A percentile compares a stretch with the other conserved stretches of the same genome.
Evolutionary conservation across 177 flowering plant species (phyloP).

Genomic region (Vitis hybrid): DNA sequence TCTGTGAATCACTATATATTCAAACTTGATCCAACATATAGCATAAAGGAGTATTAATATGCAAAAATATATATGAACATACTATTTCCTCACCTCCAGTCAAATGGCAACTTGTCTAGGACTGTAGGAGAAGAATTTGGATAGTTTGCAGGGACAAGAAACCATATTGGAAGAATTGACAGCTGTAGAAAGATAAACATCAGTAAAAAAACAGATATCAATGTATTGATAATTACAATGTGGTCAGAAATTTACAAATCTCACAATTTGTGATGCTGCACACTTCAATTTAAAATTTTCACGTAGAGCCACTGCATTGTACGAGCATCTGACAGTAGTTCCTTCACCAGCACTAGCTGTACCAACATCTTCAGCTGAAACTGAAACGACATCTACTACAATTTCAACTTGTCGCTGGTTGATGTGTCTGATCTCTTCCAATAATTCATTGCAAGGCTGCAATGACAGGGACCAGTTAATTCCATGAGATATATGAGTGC

Average conservation of each 20-base stretch:
- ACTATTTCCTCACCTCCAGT: not conserved
- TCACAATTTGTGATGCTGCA: not conserved
- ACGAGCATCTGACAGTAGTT: not conserved
- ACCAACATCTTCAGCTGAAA: not conserved
- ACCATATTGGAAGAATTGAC: not conserved
- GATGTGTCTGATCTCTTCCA: not conserved
- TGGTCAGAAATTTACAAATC: not conserved
- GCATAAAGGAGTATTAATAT: not conserved
- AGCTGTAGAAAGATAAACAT: not conserved
- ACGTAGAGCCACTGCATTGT: not conserved
- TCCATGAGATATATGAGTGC: not conserved
- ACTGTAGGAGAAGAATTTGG: constrained; percentile 1
- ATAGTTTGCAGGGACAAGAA: not conserved
- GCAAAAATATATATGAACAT: not conserved
- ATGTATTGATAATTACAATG: not conserved
- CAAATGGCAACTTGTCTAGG: not conserved
- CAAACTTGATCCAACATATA: no score
- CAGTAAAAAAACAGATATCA: not conserved
- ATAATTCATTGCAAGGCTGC: not conserved
- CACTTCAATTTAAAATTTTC: not conserved
- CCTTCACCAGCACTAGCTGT: not conserved
- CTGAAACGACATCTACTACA: not conserved
- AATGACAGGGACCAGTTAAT: not conserved
- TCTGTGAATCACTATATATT: no score
- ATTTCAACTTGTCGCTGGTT: not conserved